Evolutionary conservation across 1,284 basidiomycete species (phyloP).

Genomic region (Pseudozyma hubeiensis): DNA sequence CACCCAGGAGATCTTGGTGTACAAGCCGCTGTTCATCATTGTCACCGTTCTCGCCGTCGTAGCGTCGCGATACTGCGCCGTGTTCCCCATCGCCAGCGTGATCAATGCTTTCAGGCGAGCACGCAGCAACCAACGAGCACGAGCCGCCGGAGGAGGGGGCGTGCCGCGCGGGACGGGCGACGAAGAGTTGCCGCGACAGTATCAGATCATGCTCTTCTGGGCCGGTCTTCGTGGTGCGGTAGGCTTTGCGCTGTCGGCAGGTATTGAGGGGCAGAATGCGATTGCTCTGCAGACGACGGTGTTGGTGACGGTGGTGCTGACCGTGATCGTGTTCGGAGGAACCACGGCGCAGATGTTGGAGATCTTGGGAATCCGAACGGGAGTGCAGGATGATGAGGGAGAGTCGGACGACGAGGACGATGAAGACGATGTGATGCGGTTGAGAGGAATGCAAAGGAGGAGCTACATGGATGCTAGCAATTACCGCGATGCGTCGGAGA

Average conservation of each 20-base stretch:
- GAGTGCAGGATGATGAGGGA: constrained; percentile 86
- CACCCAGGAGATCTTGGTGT: constrained; percentile 86
- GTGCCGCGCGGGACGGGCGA: constrained; percentile 34
- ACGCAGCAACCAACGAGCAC: constrained; percentile 75
- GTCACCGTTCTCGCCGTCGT: constrained; percentile 79
- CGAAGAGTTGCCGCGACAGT: constrained; percentile 63
- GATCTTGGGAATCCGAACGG: constrained; percentile 93
- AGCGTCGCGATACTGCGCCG: constrained; percentile 92
- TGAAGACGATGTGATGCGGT: constrained; percentile 39
- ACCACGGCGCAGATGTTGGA: constrained; percentile 97
- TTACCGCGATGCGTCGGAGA: constrained; percentile 37
- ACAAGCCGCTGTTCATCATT: constrained; percentile 92
- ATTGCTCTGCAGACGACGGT: constrained; percentile 92
- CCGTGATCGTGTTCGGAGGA: constrained; percentile 93
- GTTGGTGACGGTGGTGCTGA: constrained; percentile 93
- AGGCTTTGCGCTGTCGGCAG: constrained; percentile 93
- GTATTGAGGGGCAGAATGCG: constrained; percentile 91
- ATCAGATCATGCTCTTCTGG: constrained; percentile 84
- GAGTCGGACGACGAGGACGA: constrained; percentile 61
- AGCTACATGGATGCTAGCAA: constrained; percentile 26
- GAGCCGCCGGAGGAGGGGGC: constrained; percentile 45
- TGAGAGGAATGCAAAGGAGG: constrained; percentile 36
- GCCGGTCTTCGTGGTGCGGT: constrained; percentile 95
- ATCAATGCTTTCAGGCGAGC: constrained; percentile 91
- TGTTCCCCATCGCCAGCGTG: constrained; percentile 93